A percentile compares a stretch with the other conserved stretches of the same genome.
These are phyloP conservation scores for Hypoxylon sp. DNA, from an alignment of 2,329 filamentous ascomycete species.

Conservation along the genomic window DNA sequence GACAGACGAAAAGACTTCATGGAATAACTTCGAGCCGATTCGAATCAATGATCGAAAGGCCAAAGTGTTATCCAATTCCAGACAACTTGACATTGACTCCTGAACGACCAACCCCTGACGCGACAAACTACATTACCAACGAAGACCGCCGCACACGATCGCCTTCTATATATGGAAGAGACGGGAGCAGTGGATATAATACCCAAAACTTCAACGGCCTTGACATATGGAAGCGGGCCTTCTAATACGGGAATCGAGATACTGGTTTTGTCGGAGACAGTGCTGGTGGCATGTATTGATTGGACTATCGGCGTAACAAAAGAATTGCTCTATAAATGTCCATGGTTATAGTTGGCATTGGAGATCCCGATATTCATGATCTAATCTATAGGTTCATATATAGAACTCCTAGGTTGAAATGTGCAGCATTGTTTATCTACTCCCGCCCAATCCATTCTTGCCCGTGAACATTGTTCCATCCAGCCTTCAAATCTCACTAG, in stretches of 20 bases:
- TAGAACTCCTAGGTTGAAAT: background rate
- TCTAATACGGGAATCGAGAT: background rate
- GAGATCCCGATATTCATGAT: background rate
- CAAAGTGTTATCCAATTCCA: background rate
- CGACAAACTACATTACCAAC: background rate
- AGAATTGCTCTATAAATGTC: background rate
- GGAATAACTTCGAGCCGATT: no score
- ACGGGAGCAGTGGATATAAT: background rate
- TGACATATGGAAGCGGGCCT: background rate
- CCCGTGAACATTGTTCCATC: background rate
- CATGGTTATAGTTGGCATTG: background rate
- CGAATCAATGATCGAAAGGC: background rate
- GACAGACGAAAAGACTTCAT: no score
- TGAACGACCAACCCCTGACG: background rate
- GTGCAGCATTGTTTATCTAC: background rate
- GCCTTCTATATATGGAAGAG: background rate
- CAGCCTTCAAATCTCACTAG: background rate
- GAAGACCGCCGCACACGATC: conserved; percentile 6
- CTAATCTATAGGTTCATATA: background rate
- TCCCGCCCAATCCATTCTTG: background rate
- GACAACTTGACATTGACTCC: background rate
- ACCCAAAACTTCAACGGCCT: background rate
- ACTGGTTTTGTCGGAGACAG: background rate
- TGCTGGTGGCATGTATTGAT: background rate
- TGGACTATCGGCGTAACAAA: background rate